These are phyloP conservation scores for Pyronema domesticum DNA, from an alignment of 495 filamentous ascomycete species.

Conservation along the genomic window DNA sequence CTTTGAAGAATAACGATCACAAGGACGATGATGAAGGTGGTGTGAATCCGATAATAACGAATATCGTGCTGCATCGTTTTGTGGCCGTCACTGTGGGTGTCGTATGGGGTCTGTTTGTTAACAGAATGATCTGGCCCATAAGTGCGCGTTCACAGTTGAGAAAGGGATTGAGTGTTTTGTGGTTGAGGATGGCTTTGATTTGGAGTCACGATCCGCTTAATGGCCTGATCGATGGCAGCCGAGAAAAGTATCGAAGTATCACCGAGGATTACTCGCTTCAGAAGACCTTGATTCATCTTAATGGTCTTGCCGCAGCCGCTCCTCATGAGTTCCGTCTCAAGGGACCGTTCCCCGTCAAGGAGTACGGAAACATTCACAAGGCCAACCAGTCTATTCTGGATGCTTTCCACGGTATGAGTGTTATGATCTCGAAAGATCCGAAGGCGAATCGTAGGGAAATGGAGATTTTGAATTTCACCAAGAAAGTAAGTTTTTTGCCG, in stretches of 20 bases:
- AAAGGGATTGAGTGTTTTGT: constrained; percentile 65
- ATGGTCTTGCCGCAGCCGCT: constrained; percentile 55
- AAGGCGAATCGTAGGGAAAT: constrained; percentile 62
- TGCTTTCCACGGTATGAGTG: constrained; percentile 86
- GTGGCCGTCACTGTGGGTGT: constrained; percentile 75
- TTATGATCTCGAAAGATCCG: constrained; percentile 68
- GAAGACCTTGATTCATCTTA: constrained; percentile 43
- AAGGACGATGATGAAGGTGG: constrained; percentile 79
- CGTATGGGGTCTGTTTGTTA: constrained; percentile 82
- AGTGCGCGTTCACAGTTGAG: constrained; percentile 72
- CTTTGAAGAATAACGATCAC: constrained; percentile 50
- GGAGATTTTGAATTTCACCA: constrained; percentile 59
- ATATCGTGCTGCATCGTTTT: constrained; percentile 81
- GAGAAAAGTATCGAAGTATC: constrained; percentile 52
- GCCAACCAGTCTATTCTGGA: constrained; percentile 72
- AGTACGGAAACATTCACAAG: constrained; percentile 52
- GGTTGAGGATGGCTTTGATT: constrained; percentile 84
- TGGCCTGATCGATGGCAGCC: constrained; percentile 36
- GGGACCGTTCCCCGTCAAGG: constrained; percentile 58
- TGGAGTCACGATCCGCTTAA: constrained; percentile 92
- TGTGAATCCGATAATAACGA: constrained; percentile 57
- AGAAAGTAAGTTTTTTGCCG: constrained; percentile 10
- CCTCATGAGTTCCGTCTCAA: constrained; percentile 65
- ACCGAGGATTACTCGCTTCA: constrained; percentile 60
- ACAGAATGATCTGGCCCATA: constrained; percentile 81